Percentiles rank a stretch among this genome's conserved stretches.
phyloP scores from a whole-genome alignment of 495 filamentous ascomycete genomes.

The Bacidia rubella region DNA sequence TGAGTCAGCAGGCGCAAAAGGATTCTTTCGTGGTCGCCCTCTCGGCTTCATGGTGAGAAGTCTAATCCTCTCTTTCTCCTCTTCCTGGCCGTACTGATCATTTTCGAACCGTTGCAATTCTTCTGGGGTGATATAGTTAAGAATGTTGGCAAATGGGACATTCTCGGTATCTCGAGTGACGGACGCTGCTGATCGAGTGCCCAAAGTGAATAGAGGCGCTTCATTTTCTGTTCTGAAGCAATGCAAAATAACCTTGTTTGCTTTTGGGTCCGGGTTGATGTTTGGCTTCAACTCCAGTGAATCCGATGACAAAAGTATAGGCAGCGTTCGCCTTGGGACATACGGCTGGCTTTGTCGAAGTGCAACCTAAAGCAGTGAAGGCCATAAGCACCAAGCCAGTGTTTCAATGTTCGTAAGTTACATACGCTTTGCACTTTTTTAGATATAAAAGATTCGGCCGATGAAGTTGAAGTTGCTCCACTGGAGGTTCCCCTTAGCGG shows the following conservation, averaged over 20 bases:
- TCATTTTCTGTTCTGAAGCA: slow-evolving; percentile 8
- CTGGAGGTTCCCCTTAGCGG: too few species aligned
- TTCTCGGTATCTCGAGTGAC: slow-evolving; percentile 2
- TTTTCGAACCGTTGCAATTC: slow-evolving; percentile 12
- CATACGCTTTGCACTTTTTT: too few species aligned
- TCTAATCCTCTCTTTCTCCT: slow-evolving; percentile 4
- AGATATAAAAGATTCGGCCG: too few species aligned
- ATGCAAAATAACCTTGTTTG: not conserved
- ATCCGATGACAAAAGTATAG: not conserved
- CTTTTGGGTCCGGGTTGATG: not conserved
- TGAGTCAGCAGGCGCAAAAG: not conserved
- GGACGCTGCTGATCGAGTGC: not conserved
- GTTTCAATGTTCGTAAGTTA: too few species aligned
- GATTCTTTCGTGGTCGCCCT: slow-evolving; percentile 4
- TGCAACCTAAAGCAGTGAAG: not conserved
- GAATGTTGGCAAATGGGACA: slow-evolving; percentile 6
- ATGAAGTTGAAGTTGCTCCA: too few species aligned
- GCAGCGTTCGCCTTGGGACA: not conserved
- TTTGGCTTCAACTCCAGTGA: not conserved
- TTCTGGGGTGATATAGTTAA: slow-evolving; percentile 3
- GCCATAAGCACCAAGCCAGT: not conserved
- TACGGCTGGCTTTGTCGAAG: not conserved
- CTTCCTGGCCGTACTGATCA: slow-evolving; percentile 6
- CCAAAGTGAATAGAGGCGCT: slow-evolving; percentile 3
- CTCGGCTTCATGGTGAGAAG: slow-evolving; percentile 4